A percentile compares a stretch with the other conserved stretches of the same genome.
phyloP scores from a whole-genome alignment of 2,329 filamentous ascomycete species.

The Exophiala lecanii-corni region DNA sequence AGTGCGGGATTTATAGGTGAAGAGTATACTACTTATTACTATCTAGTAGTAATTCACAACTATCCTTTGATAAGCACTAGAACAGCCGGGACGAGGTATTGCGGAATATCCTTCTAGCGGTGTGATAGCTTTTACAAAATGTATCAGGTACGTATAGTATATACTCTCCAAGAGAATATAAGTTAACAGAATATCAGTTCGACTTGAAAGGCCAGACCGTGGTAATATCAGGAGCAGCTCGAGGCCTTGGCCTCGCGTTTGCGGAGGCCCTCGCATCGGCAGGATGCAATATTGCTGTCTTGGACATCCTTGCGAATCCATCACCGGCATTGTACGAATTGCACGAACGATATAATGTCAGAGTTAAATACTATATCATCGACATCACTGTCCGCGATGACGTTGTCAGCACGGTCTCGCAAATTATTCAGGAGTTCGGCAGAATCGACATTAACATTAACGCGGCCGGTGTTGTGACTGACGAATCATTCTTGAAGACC shows the following conservation, averaged over 20 bases:
- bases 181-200: constrained; percentile 5
- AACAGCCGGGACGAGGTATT: neutral
- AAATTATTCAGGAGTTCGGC: constrained; percentile 9
- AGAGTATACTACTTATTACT: neutral
- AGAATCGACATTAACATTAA: constrained; percentile 22
- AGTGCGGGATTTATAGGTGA: neutral
- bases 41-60: neutral
- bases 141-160: constrained; percentile 4
- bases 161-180: neutral
- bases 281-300: constrained; percentile 17
- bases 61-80: constrained; percentile 1
- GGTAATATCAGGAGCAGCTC: constrained; percentile 26
- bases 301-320: constrained; percentile 15
- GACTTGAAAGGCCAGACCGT: constrained; percentile 23
- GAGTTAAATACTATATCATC: constrained; percentile 9
- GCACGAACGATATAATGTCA: constrained; percentile 1
- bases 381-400: constrained; percentile 8
- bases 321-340: constrained; percentile 7
- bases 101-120: neutral
- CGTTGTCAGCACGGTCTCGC: constrained; percentile 1
- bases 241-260: constrained; percentile 26
- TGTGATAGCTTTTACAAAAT: constrained; percentile 1
- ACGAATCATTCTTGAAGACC: constrained; percentile 27
- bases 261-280: constrained; percentile 23
- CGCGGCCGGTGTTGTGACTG: constrained; percentile 29